Percentiles rank a stretch among this genome's conserved stretches.
Evolutionary conservation across 2,329 filamentous ascomycete species (phyloP).

Genomic region (Alternaria sp.): DNA sequence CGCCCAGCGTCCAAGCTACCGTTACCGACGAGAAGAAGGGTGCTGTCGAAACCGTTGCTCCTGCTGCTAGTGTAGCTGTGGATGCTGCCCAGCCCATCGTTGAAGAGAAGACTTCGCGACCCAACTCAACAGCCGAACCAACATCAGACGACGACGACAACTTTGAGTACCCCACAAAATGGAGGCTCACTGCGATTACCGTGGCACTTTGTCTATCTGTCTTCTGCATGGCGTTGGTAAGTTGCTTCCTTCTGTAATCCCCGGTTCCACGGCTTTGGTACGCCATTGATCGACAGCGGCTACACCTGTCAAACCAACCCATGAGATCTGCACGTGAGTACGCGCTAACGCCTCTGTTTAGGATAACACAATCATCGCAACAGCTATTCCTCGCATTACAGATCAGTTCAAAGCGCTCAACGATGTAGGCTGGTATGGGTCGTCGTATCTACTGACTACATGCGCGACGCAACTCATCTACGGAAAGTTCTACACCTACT

Average conservation of each 20-base stretch:
- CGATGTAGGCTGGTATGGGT: conserved; percentile 56
- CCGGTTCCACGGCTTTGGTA: background rate
- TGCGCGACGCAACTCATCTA: conserved; percentile 51
- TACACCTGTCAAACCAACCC: background rate
- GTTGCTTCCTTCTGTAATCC: conserved; percentile 5
- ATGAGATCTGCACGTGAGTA: background rate
- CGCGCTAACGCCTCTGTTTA: conserved; percentile 10
- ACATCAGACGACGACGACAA: conserved; percentile 33
- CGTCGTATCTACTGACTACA: conserved; percentile 51
- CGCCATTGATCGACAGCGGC: conserved; percentile 2
- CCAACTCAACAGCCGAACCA: conserved; percentile 23
- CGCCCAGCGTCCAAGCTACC: conserved; percentile 33
- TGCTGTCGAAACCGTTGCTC: conserved; percentile 27
- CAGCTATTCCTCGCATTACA: conserved; percentile 57
- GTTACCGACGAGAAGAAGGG: conserved; percentile 36
- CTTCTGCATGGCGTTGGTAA: conserved; percentile 49
- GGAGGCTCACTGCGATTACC: conserved; percentile 43
- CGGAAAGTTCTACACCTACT: conserved; percentile 56
- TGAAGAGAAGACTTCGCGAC: conserved; percentile 20
- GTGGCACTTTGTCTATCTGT: conserved; percentile 45
- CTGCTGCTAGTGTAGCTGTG: conserved; percentile 29
- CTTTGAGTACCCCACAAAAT: conserved; percentile 45
- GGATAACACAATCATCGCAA: conserved; percentile 58
- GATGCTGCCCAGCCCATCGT: conserved; percentile 19
- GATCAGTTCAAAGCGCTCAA: conserved; percentile 56